Evolutionary conservation across 2,329 filamentous ascomycete species (phyloP), one percentile per base, ranked within the genome.

Genomic region (Talaromyces piceae): DNA sequence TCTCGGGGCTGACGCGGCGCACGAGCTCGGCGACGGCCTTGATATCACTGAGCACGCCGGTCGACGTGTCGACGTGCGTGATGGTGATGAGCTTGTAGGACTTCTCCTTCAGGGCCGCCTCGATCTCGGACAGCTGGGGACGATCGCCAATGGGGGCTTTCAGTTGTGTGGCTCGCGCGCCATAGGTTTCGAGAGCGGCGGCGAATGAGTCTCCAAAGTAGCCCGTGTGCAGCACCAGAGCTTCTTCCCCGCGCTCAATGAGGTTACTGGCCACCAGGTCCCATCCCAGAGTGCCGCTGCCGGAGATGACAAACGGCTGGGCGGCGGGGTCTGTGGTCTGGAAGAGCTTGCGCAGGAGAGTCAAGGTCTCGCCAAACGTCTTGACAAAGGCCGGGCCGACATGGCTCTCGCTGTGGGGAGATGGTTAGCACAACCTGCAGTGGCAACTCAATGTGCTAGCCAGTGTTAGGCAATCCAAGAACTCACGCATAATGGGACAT

Each of bases 191-290:
- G 66, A 98, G 82, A 73, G 91, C 96, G 72, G 95, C 86, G 59
- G 88, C 88, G 66, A 98, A 96, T 53, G 86, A 90, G 69, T 97
- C 91, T 59, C 87, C 91, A 66, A 98, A 98, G 80, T 98, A 98
- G 58, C 93, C 93, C 39, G 89, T 94, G 76, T 95, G 91, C 16
- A 98, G 81, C 50, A 98, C 91, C 37, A 98, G 80, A 22, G 87
- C 93, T 53, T 95, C 82, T 65, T 98, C 93, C 54, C 88, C 91
- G 47, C 84, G 80, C 75, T 98, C 91, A 55, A 88, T 79, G 56
- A 98, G 75, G 75, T 97, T 98, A 61, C 90, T 86, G n/a, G 90
- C 86, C 43, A 97, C 90, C 53, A 97, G 75, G 67, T 98, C 93
- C 93, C 93, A 98, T 55, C 93, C 93, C 6, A 98, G 79, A 18